A percentile compares a stretch with the other conserved stretches of the same genome.
Conservation (phyloP, 116 monocot species). For the Papilionanthe hybrid region DNA sequence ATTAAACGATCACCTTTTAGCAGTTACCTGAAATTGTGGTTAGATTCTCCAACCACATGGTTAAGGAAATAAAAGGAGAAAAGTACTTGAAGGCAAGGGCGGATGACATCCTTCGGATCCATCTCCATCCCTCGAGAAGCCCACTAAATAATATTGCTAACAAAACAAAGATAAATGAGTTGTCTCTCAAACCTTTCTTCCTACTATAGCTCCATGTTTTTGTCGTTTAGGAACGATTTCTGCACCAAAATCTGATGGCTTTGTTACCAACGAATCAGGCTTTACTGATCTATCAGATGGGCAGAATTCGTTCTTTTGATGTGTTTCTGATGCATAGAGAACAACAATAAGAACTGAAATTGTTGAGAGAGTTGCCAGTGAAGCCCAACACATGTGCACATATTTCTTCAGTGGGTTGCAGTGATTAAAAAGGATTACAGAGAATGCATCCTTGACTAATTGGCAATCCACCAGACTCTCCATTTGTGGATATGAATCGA, state of each 20-base stretch:
- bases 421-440: conserved; percentile 44
- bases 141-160: neutral
- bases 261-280: neutral
- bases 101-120: neutral
- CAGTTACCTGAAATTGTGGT: neutral
- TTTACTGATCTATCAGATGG: conserved; percentile 20
- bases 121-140: neutral
- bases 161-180: neutral
- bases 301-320: neutral
- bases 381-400: conserved; percentile 49
- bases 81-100: neutral
- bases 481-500: conserved; percentile 60
- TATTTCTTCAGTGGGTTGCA: conserved; percentile 63
- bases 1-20: neutral
- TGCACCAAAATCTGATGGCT: neutral
- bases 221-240: neutral
- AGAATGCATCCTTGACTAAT: conserved; percentile 69
- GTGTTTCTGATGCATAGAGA: conserved; percentile 13
- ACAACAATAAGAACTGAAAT: conserved; percentile 41
- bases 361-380: conserved; percentile 37
- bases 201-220: neutral
- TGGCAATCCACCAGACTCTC: conserved; percentile 62
- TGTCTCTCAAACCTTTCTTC: neutral
- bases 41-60: neutral
- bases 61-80: neutral